Base-by-base conservation (phyloP, 208 protist species). In the Leptomonas pyrrhocoris region DNA sequence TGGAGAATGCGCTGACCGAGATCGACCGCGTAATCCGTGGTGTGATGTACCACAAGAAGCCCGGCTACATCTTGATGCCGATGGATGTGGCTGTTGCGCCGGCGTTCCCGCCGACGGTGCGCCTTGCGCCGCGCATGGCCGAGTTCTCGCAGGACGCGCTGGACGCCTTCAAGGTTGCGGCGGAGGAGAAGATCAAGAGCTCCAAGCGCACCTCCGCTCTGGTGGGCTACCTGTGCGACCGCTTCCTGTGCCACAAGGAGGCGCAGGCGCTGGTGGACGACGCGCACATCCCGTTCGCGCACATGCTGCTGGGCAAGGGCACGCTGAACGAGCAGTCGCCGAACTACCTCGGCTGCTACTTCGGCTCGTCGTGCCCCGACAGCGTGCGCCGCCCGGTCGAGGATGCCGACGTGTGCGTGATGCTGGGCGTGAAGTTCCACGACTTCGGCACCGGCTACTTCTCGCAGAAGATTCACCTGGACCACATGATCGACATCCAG, bases 381-480 rank as follows among this genome's bases (percentile, higher is more conserved):
- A 25, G 18, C 6, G 70, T 73, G 34, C 64, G 61, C 12, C 3
- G 23, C 27, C 60, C 42, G 18, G 71, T 83, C 36, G 77, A 80
- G 70, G 56, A 72, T 13, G 64, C 68, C 2, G 77, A 81, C 15
- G 68, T 68, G 48, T 68, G 60, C 48, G 53, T 80, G 40, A 53
- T 68, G 30, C 25, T 86, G 19, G 77, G 80, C 55, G 80, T 81
- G 43, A 81, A 76, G 59, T 85, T 85, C 80, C 76, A 85, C 65
- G 80, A 82, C 56, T 82, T 85, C 58, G 80, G 75, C 59, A 85
- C 73, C 15, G 64, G 76, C 46, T 82, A 70, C 65, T 85, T 85
- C 65, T 79, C 80, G 15, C 77, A 82, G 31, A 77, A 69, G 28
- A 73, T 80, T 30, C 38, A 70, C 30, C 2, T 25, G 6, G 46